phyloP scores from a whole-genome alignment of 2,329 filamentous ascomycete species.

The Plectosphaerella sp. region DNA sequence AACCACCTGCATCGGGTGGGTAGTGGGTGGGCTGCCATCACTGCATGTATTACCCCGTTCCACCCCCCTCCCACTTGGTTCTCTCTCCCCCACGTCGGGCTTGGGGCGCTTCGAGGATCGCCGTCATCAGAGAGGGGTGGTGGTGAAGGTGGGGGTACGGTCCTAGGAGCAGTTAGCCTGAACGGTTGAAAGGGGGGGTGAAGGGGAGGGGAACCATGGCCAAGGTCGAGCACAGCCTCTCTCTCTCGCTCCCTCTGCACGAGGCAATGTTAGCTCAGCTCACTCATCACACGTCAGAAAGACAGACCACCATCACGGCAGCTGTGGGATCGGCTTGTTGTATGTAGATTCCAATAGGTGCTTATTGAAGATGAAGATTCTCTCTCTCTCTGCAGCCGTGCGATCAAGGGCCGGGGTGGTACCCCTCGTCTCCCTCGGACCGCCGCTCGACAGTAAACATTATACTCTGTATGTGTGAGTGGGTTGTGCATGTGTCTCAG shows the following conservation, averaged over 20 bases:
- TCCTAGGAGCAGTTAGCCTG: not conserved
- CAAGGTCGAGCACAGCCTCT: not conserved
- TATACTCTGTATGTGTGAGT: conserved; percentile 13
- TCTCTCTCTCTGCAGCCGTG: not conserved
- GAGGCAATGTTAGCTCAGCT: not conserved
- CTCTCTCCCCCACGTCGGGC: not conserved
- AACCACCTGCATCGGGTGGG: not conserved
- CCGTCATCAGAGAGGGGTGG: not conserved
- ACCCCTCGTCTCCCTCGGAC: not conserved
- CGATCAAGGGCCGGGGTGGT: not conserved
- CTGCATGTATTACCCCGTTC: not conserved
- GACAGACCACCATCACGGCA: not conserved
- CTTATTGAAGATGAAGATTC: conserved; percentile 1
- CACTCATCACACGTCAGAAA: not conserved
- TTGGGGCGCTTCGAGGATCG: not conserved
- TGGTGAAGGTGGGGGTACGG: not conserved
- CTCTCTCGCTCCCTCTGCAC: not conserved
- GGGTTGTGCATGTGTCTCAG: not conserved
- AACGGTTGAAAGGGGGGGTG: not conserved
- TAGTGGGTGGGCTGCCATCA: not conserved
- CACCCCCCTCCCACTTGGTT: no score
- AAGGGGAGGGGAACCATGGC: not conserved
- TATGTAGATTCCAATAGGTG: conserved; percentile 4
- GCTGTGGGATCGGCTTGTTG: not conserved
- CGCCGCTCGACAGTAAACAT: conserved; percentile 11